Evolutionary conservation across 2,329 filamentous ascomycete species (phyloP), one percentile per base, ranked within the genome.

Genomic region (Eutypa lata): DNA sequence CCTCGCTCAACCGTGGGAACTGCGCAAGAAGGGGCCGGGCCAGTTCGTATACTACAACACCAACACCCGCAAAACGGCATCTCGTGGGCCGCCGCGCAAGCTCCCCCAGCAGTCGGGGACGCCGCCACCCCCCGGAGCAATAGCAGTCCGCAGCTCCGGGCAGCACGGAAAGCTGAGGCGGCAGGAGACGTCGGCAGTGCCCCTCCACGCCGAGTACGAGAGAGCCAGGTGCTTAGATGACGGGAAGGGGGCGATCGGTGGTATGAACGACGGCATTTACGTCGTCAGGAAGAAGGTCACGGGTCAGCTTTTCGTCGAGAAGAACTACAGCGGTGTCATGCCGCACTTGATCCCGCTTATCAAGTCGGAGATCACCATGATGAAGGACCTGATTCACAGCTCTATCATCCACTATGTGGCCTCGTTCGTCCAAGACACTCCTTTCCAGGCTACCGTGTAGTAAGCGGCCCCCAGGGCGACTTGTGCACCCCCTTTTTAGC

Each of bases 221-320:
- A n/a, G 43, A 14, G 24, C 53, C 33, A 53, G 48, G 24, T 42
- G 33, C 40, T 44, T 56, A 11, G 51, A 53, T 21, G 47, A 31
- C 21, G 54, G 52, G 10, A 10, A 49, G 22, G 53, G 53, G 2
- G 18, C 16, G 3, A 22, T 48, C 35, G 55, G 53, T 10, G 53
- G 50, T 14, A 57, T 57, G 55, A 55, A 57, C 33, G 26, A 22
- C 22, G 53, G 55, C 24, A 38, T 55, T 16, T 48, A 50, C 35
- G 44, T 55, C 31, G 55, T 53, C 21, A 18, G 50, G 6, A 35
- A 50, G 14, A 47, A 38, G 26, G 11, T 21, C 11, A 51, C 37
- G 7, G 44, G 38, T 1, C 48, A 47, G 35, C 31, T 57, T 8
- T 57, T 50, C 33, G 45, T 57, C 19, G 22, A 53, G 28, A 57